A percentile compares a stretch with the other conserved stretches of the same genome.
phyloP scores from a whole-genome alignment of 352 stramenopile genomes.

The Globisporangium sylvaticum region DNA sequence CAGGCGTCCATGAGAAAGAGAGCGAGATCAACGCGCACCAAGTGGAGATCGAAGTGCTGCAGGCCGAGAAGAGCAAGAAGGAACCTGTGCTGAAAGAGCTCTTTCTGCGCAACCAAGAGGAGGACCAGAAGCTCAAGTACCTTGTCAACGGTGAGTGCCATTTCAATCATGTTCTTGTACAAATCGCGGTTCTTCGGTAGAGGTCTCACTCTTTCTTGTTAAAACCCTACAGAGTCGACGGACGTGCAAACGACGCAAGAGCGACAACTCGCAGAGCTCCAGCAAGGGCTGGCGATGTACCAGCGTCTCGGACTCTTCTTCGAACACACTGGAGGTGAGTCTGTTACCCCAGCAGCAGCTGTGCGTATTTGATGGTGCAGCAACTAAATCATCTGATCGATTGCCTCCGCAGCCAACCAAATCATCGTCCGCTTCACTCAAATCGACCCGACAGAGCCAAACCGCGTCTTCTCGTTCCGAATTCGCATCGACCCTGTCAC shows the following conservation, averaged over 20 bases:
- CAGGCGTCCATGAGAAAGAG: constrained; percentile 37
- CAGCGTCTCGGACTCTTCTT: constrained; percentile 66
- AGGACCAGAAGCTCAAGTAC: constrained; percentile 55
- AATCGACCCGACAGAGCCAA: constrained; percentile 49
- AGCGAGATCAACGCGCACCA: constrained; percentile 46
- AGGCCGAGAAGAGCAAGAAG: constrained; percentile 20
- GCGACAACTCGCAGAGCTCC: constrained; percentile 55
- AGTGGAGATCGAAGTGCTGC: constrained; percentile 67
- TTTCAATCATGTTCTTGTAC: background rate
- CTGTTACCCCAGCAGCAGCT: background rate
- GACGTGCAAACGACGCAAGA: constrained; percentile 36
- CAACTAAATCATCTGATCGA: constrained; percentile 40
- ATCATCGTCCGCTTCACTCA: constrained; percentile 69
- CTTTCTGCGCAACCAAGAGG: constrained; percentile 49
- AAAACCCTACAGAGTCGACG: constrained; percentile 24
- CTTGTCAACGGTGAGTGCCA: constrained; percentile 23
- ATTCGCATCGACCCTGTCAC: constrained; percentile 60
- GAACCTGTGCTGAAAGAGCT: constrained; percentile 39
- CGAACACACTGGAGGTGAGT: constrained; percentile 50
- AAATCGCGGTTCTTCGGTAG: background rate
- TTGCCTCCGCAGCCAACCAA: constrained; percentile 37
- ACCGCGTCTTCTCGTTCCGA: constrained; percentile 66
- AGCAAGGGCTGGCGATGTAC: constrained; percentile 64
- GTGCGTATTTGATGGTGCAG: constrained; percentile 17
- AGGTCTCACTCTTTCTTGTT: background rate